Conservation (phyloP, 306 rosid species). For the Citrullus colocynthis region DNA sequence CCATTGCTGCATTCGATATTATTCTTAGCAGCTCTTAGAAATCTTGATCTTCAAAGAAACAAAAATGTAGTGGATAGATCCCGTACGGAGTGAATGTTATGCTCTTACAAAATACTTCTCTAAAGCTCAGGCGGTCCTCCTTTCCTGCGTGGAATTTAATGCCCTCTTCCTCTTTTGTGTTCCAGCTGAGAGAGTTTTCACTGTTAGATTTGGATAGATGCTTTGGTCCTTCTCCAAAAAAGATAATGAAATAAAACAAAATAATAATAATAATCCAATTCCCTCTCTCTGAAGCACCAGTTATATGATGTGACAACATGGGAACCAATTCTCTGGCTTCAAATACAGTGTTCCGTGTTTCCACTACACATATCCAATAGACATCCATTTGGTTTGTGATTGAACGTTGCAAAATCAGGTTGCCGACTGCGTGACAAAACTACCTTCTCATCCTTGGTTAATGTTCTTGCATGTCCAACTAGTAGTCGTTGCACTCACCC, state of each 20-base stretch:
- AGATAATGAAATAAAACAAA: background rate
- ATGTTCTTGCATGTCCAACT: background rate
- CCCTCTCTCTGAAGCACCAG: background rate
- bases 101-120: background rate
- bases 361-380: background rate
- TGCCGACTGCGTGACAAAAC: background rate
- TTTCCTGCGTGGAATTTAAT: background rate
- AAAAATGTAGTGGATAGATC: background rate
- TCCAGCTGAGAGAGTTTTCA: background rate
- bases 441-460: background rate
- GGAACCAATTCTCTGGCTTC: background rate
- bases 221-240: background rate
- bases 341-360: background rate
- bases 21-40: background rate
- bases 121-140: background rate
- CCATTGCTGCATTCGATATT: background rate
- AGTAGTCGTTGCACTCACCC: background rate
- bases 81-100: background rate
- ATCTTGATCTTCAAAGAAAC: background rate
- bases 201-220: background rate
- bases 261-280: background rate
- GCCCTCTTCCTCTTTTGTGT: background rate
- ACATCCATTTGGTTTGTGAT: background rate
- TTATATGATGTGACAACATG: background rate
- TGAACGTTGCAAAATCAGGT: background rate